Conservation (phyloP, 108 stramenopile species). For the Cyclotella sp. region DNA sequence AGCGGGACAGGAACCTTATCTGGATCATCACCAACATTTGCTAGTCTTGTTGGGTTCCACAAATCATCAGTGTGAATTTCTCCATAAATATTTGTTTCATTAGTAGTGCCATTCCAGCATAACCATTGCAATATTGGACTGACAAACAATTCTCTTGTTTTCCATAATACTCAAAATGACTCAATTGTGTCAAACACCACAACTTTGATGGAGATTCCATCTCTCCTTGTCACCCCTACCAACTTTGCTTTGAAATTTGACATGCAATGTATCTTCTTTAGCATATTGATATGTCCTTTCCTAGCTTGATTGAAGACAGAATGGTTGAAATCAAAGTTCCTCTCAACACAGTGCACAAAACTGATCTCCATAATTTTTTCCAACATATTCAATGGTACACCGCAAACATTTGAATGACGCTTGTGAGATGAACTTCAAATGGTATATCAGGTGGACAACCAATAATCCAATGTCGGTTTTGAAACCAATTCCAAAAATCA, state of each 20-base stretch:
- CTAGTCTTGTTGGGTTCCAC: background rate
- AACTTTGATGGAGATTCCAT: too few species aligned
- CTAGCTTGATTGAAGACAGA: too few species aligned
- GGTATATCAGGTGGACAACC: background rate
- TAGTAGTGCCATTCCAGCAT: background rate
- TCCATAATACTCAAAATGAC: background rate
- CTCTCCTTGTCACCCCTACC: too few species aligned
- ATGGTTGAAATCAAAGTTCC: background rate
- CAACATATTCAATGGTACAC: background rate
- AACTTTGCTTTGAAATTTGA: too few species aligned
- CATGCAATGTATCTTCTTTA: background rate
- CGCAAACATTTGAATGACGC: background rate
- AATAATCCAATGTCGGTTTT: too few species aligned
- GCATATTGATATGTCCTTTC: background rate
- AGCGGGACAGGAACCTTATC: background rate
- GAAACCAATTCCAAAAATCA: too few species aligned
- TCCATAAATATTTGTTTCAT: background rate
- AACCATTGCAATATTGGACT: background rate
- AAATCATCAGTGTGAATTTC: background rate
- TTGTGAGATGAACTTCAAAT: background rate
- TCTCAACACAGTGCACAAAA: background rate
- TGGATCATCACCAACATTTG: background rate
- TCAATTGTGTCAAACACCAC: too few species aligned
- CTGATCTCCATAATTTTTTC: conserved; percentile 1
- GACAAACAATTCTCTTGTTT: background rate